These are phyloP conservation scores for Lipomyces chichibuensis DNA, from an alignment of 805 yeast species.

Conservation along the genomic window DNA sequence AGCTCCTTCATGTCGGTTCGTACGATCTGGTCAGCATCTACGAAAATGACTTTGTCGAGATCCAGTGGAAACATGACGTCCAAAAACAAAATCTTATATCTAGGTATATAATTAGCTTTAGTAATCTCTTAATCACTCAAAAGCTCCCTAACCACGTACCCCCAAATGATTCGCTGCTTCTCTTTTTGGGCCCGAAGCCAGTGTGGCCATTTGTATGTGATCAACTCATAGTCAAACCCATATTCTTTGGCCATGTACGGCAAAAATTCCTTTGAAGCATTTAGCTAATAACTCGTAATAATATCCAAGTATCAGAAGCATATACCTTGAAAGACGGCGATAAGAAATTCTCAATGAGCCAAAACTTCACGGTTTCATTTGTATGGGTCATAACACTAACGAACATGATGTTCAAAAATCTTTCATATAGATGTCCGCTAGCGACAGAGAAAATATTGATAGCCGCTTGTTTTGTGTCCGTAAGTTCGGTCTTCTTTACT, in stretches of 20 bases:
- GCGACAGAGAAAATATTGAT: conserved; percentile 82
- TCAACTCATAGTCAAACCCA: conserved; percentile 70
- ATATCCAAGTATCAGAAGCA: background rate
- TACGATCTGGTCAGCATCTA: conserved; percentile 83
- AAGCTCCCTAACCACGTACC: conserved; percentile 39
- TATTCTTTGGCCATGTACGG: conserved; percentile 60
- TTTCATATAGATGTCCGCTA: conserved; percentile 77
- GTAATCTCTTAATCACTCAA: background rate
- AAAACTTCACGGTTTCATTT: conserved; percentile 69
- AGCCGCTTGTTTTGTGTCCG: conserved; percentile 53
- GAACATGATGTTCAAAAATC: conserved; percentile 76
- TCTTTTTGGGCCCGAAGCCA: conserved; percentile 84
- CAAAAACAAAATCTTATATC: conserved; percentile 75
- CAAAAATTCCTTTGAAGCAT: conserved; percentile 47
- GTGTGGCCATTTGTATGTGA: conserved; percentile 90
- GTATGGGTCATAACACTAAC: conserved; percentile 72
- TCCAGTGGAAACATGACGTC: conserved; percentile 86
- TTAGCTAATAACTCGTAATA: background rate
- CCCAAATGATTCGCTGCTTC: conserved; percentile 81
- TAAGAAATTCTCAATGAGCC: conserved; percentile 83
- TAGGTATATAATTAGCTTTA: background rate
- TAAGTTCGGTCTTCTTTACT: conserved; percentile 3
- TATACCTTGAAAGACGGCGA: conserved; percentile 64
- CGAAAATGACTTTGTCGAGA: conserved; percentile 74
- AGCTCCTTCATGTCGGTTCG: conserved; percentile 74